Conservation (phyloP, 495 filamentous ascomycete species). For the Gamarada debralockiae region DNA sequence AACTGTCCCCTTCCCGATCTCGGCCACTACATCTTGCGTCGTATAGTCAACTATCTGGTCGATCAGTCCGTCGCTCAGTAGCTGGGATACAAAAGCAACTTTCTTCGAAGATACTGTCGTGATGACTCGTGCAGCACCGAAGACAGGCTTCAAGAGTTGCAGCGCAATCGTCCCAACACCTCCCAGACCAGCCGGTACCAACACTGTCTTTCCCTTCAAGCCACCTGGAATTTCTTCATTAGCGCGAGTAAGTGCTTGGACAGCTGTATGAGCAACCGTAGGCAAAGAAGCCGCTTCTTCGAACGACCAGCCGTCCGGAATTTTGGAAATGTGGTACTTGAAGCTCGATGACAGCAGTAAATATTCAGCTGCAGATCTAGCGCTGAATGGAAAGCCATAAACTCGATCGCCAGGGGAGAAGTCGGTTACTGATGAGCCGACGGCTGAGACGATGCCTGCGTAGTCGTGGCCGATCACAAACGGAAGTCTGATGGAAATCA, state of each 20-base stretch:
- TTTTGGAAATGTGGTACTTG: conserved; percentile 27
- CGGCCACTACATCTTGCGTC: no score
- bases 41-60: no score
- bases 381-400: conserved; percentile 31
- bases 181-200: conserved; percentile 45
- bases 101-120: conserved; percentile 51
- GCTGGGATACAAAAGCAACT: conserved; percentile 37
- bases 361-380: conserved; percentile 25
- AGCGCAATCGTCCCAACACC: conserved; percentile 40
- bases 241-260: conserved; percentile 38
- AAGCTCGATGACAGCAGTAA: conserved; percentile 35
- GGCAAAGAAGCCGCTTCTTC: conserved; percentile 34
- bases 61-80: conserved; percentile 26
- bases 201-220: conserved; percentile 51
- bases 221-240: conserved; percentile 34
- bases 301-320: conserved; percentile 32
- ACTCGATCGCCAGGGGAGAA: conserved; percentile 50
- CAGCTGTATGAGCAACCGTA: conserved; percentile 35
- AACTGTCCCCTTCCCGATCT: no score
- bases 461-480: conserved; percentile 40
- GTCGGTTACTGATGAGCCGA: conserved; percentile 36
- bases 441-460: conserved; percentile 41
- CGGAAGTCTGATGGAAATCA: conserved; percentile 31
- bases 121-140: conserved; percentile 46
- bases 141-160: conserved; percentile 50